A percentile compares a stretch with the other conserved stretches of the same genome.
phyloP scores from a whole-genome alignment of 108 stramenopile genomes.

The Conticribra weissflogii region DNA sequence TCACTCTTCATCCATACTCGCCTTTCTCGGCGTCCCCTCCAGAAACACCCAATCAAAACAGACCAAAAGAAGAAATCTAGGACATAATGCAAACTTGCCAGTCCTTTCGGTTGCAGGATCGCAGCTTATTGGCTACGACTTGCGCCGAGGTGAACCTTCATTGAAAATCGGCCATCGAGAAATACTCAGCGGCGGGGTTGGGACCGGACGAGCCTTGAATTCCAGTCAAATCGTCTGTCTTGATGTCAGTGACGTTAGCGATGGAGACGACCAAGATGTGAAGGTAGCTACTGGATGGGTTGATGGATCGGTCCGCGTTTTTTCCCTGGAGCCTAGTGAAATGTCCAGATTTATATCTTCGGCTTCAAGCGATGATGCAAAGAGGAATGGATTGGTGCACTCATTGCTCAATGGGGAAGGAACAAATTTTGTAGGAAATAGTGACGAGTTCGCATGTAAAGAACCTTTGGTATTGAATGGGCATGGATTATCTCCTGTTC shows the following conservation, averaged over 20 bases:
- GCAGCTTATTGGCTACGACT: slow-evolving; percentile 65
- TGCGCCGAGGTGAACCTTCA: slow-evolving; percentile 55
- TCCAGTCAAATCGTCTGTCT: slow-evolving; percentile 72
- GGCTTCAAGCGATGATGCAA: slow-evolving; percentile 30
- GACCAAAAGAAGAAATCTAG: too few relatives aligned
- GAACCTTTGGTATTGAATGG: slow-evolving; percentile 86
- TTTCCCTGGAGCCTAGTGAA: slow-evolving; percentile 31
- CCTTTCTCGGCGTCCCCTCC: slow-evolving; percentile 46
- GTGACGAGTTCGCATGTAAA: slow-evolving; percentile 59
- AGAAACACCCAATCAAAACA: slow-evolving; percentile 17
- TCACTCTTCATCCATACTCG: slow-evolving; percentile 64
- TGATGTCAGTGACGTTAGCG: slow-evolving; percentile 38
- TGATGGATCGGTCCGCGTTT: slow-evolving; percentile 83
- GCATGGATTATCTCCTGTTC: slow-evolving; percentile 77
- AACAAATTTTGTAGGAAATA: slow-evolving; percentile 24
- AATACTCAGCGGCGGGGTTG: slow-evolving; percentile 62
- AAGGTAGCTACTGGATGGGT: slow-evolving; percentile 88
- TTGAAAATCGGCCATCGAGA: slow-evolving; percentile 76
- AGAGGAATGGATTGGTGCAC: slow-evolving; percentile 52
- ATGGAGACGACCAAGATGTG: slow-evolving; percentile 9
- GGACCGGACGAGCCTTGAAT: slow-evolving; percentile 80
- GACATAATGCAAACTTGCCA: slow-evolving; percentile 23
- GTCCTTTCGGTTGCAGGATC: slow-evolving; percentile 75
- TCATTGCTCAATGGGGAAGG: slow-evolving; percentile 47
- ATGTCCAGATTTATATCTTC: slow-evolving; percentile 25